Evolutionary conservation across 2,329 filamentous ascomycete species (phyloP).

Genomic region (Alternaria arbusti): DNA sequence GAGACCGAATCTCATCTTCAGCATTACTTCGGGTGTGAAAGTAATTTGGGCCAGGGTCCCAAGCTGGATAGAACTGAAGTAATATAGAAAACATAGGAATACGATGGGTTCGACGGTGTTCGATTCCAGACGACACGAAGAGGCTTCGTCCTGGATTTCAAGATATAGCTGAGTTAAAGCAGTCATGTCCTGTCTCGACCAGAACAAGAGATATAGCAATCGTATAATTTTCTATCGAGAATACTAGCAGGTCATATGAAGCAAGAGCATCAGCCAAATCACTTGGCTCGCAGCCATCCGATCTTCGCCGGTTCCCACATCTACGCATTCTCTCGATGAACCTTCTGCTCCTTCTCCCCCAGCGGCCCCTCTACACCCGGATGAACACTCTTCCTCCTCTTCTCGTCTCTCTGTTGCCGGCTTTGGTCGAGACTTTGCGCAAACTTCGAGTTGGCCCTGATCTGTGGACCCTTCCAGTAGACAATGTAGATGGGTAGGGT

Average conservation of each 20-base stretch:
- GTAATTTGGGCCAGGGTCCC: not conserved
- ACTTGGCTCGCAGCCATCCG: not conserved
- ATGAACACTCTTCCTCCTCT: constrained; percentile 36
- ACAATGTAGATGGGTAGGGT: constrained; percentile 62
- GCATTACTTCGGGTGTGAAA: not conserved
- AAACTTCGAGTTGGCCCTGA: constrained; percentile 60
- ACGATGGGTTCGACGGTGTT: too few relatives aligned
- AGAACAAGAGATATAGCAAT: too few relatives aligned
- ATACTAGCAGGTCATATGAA: too few relatives aligned
- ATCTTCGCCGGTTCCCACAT: too few relatives aligned
- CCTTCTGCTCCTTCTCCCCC: constrained; percentile 3
- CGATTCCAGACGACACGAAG: too few relatives aligned
- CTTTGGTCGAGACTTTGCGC: constrained; percentile 53
- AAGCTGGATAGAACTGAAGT: too few relatives aligned
- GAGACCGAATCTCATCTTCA: not conserved
- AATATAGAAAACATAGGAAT: too few relatives aligned
- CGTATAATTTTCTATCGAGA: too few relatives aligned
- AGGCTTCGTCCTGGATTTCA: too few relatives aligned
- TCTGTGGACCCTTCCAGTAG: constrained; percentile 62
- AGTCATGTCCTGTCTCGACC: too few relatives aligned
- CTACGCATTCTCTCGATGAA: constrained; percentile 12
- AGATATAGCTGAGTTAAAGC: too few relatives aligned
- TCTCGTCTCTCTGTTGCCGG: constrained; percentile 34
- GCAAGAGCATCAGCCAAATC: not conserved
- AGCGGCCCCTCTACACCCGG: constrained; percentile 10